Base-by-base conservation (phyloP, 352 stramenopile species). In the Lagenidium giganteum region DNA sequence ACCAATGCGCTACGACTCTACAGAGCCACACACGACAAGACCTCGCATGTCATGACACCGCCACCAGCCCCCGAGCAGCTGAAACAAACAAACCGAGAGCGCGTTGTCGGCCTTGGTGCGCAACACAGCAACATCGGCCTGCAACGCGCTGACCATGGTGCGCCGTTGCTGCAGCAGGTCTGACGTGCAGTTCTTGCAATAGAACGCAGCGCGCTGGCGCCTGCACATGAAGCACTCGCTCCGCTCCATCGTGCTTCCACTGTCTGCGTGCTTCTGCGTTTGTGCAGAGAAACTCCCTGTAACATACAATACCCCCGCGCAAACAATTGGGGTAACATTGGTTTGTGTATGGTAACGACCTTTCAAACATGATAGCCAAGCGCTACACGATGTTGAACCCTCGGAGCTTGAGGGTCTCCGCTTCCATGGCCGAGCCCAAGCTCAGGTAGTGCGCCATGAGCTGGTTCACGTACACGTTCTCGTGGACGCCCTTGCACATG, bases 61-160 rank as follows among this genome's bases (percentile, higher is more conserved):
- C 18, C 5, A 7, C 8, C 24, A 3, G 26, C 44, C 2, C 34
- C n/a, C 35, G n/a, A 17, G 6, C 35, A 42, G 6, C 6, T 26
- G 26, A 25, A 41, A n/a, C 24, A 32, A 30, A 32, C 24, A 21
- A 47, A 4, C 34, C 70, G 37, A 41, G 24, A 89, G 58, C 24
- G 76, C 64, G 27, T 67, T 75, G 56, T 81, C 73, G 20, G 74
- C 71, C 51, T 93, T 91, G 50, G 88, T 84, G 44, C 78, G 74
- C 43, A 91, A 54, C 37, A 91, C 76, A 3, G 76, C 73, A 31
- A 93, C 68, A 39, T 93, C 81, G 3, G 81, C 81, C 42, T 87
- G 74, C 22, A 93, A 60, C 8, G 68, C 78, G 7, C 62, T 54
- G 16, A 93, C 44, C 73, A 91, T 90, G 7, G 74, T 89, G 39